Percentiles rank a stretch among this genome's conserved stretches.
phyloP scores from a whole-genome alignment of 768 basidiomycete species.

The Suillus clintonianus region DNA sequence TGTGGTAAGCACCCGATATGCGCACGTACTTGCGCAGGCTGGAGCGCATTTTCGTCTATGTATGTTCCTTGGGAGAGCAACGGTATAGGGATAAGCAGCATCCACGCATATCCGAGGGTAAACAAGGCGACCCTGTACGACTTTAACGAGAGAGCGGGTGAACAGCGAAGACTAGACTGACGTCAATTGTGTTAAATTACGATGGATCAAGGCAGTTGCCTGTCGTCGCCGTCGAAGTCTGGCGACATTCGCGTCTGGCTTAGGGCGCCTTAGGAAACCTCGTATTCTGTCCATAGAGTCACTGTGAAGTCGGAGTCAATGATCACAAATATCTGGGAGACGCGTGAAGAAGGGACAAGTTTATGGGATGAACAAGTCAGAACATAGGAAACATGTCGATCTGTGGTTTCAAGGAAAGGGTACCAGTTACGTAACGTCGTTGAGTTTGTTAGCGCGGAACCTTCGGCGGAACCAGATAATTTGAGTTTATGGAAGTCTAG shows the following conservation, averaged over 20 bases:
- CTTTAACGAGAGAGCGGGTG: constrained; percentile 10
- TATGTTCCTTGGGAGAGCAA: constrained; percentile 69
- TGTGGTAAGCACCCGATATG: neutral
- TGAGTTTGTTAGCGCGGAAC: neutral
- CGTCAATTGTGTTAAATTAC: constrained; percentile 33
- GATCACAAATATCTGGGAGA: neutral
- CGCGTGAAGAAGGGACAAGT: neutral
- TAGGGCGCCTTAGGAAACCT: constrained; percentile 17
- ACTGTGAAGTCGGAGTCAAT: neutral
- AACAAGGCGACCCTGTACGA: constrained; percentile 56
- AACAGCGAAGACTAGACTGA: constrained; percentile 12
- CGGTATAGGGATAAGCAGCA: constrained; percentile 72
- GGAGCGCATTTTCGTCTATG: constrained; percentile 95
- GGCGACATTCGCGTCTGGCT: constrained; percentile 34
- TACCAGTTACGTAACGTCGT: neutral
- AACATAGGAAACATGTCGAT: neutral
- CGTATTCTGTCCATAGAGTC: constrained; percentile 24
- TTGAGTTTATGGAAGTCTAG: constrained; percentile 3
- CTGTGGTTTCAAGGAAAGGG: neutral
- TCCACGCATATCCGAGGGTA: constrained; percentile 75
- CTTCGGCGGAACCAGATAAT: constrained; percentile 1
- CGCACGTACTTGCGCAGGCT: constrained; percentile 78
- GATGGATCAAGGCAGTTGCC: constrained; percentile 34
- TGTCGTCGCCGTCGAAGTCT: constrained; percentile 50
- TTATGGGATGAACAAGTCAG: neutral